Conservation (phyloP, 202 grass and related monocot genomes). For the Cymbopogon flexuosus region DNA sequence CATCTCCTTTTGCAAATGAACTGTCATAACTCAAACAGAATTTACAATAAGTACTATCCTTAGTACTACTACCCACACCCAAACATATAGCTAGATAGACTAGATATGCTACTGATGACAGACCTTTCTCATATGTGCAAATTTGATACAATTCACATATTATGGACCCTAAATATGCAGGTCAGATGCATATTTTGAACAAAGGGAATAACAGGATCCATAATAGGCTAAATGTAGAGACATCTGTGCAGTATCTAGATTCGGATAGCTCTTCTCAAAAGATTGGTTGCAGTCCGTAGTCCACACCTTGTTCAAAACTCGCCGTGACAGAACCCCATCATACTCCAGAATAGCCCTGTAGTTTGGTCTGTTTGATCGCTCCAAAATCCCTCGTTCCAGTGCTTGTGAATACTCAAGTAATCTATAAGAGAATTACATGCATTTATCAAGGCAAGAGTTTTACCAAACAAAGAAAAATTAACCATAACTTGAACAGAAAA, state of each 20-base stretch:
- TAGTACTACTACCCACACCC: neutral
- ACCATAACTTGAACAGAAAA: neutral
- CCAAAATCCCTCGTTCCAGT: slow-evolving; percentile 52
- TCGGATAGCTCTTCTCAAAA: neutral
- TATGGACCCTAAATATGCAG: neutral
- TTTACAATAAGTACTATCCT: neutral
- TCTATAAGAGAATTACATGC: slow-evolving; percentile 41
- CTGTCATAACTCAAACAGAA: slow-evolving; percentile 5
- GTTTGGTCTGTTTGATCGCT: slow-evolving; percentile 69
- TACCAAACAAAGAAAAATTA: slow-evolving; percentile 9
- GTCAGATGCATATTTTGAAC: neutral
- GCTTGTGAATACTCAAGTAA: slow-evolving; percentile 71
- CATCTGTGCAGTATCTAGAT: slow-evolving; percentile 4
- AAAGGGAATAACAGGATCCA: neutral
- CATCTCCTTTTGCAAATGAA: neutral
- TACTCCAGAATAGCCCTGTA: slow-evolving; percentile 77
- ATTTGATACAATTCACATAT: neutral
- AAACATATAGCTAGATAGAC: neutral
- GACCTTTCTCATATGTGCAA: neutral
- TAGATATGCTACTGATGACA: neutral
- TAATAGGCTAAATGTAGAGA: slow-evolving; percentile 17
- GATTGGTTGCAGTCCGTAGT: slow-evolving; percentile 9
- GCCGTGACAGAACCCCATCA: slow-evolving; percentile 59
- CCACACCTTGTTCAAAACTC: slow-evolving; percentile 54
- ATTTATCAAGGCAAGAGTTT: slow-evolving; percentile 10